Base-by-base conservation (phyloP, 1,139 yeast genomes). In the Saccharomyces hybrid region DNA sequence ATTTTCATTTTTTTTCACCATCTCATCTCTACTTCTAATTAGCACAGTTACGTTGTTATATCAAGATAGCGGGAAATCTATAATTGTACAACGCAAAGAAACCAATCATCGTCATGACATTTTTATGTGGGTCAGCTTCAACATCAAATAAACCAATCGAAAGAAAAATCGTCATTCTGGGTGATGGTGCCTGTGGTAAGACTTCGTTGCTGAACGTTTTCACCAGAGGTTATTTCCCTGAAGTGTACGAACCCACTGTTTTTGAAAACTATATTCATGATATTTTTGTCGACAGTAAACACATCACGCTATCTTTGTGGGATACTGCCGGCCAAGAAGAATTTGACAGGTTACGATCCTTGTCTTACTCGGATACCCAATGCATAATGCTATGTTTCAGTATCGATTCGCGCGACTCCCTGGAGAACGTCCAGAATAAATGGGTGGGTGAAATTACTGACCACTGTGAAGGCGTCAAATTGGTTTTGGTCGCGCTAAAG, bases 251-350 rank as follows among this genome's bases (percentile, higher is more conserved):
- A 67, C 99, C 99, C 27, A 93, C 99, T 0, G 98, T 93, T 38
- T 93, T 93, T 72, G 99, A 93, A 71, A 93, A 93, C 75, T 93
- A 93, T 70, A 96, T 91, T 57, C 99, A 93, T 73, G 99, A 93
- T 70, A 91, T 93, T 61, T 93, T 88, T 73, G 90, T 93, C 57
- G 99, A 93, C 71, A 95, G 95, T 50, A 91, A 89, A 71, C 90
- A 95, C 52, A 88, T 93, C 64, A 96, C 91, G 67, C 75, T 93
- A 59, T 89, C 97, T 28, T 77, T 93, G 55, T 93, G 99, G 99
- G 99, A 93, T 70, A 93, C 99, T 4, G 99, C 99, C 3, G 99
- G 99, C 5, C 99, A 93, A 75, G 99, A 93, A 74, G 99, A 93
- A 74, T 93, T 91, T 67, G 99, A 93, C 71, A 79, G 97, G 59